These are phyloP conservation scores for Endoconidiophora polonica DNA, from an alignment of 2,329 filamentous ascomycete genomes.

Conservation along the genomic window DNA sequence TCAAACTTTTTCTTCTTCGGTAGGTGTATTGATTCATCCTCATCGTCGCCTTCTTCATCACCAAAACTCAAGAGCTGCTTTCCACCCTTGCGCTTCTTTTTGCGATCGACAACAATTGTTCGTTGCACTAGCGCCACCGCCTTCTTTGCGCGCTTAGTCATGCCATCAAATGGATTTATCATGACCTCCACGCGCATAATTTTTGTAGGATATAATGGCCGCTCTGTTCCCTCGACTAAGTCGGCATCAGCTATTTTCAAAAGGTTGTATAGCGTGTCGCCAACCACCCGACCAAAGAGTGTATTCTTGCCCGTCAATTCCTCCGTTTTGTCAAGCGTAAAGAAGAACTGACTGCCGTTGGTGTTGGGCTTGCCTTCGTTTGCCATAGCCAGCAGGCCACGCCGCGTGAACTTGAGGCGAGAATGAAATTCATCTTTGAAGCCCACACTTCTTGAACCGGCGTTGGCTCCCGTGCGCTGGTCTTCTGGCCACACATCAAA, in stretches of 20 bases:
- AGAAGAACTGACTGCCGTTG: conserved; percentile 95
- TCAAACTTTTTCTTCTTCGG: conserved; percentile 68
- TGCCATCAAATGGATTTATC: conserved; percentile 68
- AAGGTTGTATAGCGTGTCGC: conserved; percentile 91
- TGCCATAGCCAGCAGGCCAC: conserved; percentile 89
- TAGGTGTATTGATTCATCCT: conserved; percentile 31
- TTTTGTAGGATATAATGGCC: conserved; percentile 72
- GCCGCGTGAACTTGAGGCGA: conserved; percentile 77
- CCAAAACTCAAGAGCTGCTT: conserved; percentile 69
- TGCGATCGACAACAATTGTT: conserved; percentile 30
- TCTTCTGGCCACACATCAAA: conserved; percentile 59
- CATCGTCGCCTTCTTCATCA: conserved; percentile 47
- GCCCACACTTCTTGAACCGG: conserved; percentile 39
- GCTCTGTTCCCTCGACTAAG: conserved; percentile 58
- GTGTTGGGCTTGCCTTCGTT: conserved; percentile 63
- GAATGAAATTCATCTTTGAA: conserved; percentile 82
- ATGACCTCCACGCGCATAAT: conserved; percentile 59
- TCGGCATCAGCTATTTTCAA: conserved; percentile 86
- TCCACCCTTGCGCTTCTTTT: conserved; percentile 54
- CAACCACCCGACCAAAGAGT: conserved; percentile 78
- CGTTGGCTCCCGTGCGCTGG: conserved; percentile 43
- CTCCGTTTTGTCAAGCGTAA: conserved; percentile 70
- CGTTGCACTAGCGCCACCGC: conserved; percentile 24
- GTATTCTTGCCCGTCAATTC: conserved; percentile 85
- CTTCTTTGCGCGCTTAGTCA: conserved; percentile 46